These are phyloP conservation scores for Fusarium coicis DNA, from an alignment of 2,329 filamentous ascomycete species.

Conservation along the genomic window DNA sequence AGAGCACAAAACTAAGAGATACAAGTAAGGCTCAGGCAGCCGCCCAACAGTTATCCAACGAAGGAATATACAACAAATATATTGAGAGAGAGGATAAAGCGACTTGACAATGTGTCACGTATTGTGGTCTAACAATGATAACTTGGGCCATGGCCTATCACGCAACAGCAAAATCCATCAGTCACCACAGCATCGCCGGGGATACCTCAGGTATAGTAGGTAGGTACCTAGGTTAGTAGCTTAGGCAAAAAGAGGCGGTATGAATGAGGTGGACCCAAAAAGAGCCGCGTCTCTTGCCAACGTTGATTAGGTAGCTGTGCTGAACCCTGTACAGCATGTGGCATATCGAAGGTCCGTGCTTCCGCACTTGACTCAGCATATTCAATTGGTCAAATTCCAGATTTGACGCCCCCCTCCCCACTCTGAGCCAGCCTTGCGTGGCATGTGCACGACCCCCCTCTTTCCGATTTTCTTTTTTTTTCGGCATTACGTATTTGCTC, in stretches of 20 bases:
- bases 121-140: background rate
- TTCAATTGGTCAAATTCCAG: background rate
- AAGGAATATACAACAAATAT: constrained; percentile 5
- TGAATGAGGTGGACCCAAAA: constrained; percentile 27
- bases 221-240: background rate
- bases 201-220: background rate
- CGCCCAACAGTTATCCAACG: background rate
- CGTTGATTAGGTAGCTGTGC: background rate
- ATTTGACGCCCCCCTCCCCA: background rate
- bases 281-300: constrained; percentile 38
- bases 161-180: background rate
- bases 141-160: background rate
- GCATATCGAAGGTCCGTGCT: constrained; percentile 40
- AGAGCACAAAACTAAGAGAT: constrained; percentile 25
- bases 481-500: constrained; percentile 21
- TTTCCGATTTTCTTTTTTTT: background rate
- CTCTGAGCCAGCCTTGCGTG: constrained; percentile 34
- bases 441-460: constrained; percentile 10
- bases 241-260: background rate
- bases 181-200: background rate
- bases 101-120: background rate
- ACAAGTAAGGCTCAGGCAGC: constrained; percentile 18
- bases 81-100: background rate
- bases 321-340: constrained; percentile 49
- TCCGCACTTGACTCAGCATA: background rate